phyloP scores from a whole-genome alignment of 805 yeast genomes.

The Nakazawaea laoshanensis region DNA sequence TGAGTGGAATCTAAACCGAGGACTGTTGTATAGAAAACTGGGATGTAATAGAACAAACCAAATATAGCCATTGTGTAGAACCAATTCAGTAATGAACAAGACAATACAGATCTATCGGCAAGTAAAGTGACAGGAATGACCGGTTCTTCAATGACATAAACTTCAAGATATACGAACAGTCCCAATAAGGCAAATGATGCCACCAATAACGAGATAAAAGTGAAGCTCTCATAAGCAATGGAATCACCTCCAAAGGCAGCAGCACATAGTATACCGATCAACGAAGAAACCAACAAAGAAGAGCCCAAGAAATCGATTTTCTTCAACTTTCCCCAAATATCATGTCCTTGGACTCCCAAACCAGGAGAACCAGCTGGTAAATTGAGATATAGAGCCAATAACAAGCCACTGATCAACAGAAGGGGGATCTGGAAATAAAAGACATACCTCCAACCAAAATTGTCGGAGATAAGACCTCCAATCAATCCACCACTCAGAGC shows the following conservation, averaged over 20 bases:
- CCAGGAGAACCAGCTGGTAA: slow-evolving; percentile 46
- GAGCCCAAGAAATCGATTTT: slow-evolving; percentile 64
- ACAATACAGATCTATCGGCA: slow-evolving; percentile 48
- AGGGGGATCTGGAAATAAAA: slow-evolving; percentile 48
- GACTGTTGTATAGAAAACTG: slow-evolving; percentile 53
- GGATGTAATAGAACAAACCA: slow-evolving; percentile 46
- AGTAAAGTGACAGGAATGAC: slow-evolving; percentile 52
- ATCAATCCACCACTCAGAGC: slow-evolving; percentile 63
- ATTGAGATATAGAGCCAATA: slow-evolving; percentile 27
- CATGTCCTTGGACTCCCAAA: slow-evolving; percentile 37
- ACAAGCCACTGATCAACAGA: slow-evolving; percentile 29
- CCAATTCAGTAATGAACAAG: slow-evolving; percentile 59
- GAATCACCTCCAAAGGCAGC: slow-evolving; percentile 60
- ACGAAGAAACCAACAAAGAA: slow-evolving; percentile 43
- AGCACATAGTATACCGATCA: slow-evolving; percentile 50
- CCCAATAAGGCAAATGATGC: slow-evolving; percentile 18
- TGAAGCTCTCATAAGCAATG: slow-evolving; percentile 34
- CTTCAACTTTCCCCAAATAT: slow-evolving; percentile 35
- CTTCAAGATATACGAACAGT: slow-evolving; percentile 44
- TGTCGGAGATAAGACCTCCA: slow-evolving; percentile 48
- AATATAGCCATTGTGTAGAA: slow-evolving; percentile 42
- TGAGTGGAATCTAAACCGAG: slow-evolving; percentile 43
- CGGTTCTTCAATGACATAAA: slow-evolving; percentile 44
- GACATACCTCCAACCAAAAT: slow-evolving; percentile 61
- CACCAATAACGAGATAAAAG: slow-evolving; percentile 18